Conservation (phyloP, 2,329 filamentous ascomycete genomes). For the Apiospora aurea region DNA sequence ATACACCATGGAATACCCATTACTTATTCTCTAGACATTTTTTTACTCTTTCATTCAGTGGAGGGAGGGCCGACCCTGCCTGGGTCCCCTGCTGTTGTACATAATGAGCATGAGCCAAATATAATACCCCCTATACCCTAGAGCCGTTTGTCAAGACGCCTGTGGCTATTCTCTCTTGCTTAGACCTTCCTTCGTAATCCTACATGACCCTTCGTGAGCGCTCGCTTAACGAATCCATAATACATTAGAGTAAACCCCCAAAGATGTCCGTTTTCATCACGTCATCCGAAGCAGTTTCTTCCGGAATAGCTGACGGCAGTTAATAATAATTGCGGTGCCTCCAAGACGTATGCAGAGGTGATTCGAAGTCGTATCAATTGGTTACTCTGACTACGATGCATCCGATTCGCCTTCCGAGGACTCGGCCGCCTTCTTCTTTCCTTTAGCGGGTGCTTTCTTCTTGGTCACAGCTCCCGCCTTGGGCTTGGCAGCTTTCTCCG, state of each 20-base stretch:
- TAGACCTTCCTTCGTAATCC: background rate
- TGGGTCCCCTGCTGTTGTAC: slow-evolving; percentile 13
- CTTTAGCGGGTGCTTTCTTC: slow-evolving; percentile 31
- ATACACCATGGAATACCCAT: slow-evolving; percentile 5
- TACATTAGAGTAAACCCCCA: background rate
- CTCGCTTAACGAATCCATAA: background rate
- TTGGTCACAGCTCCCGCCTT: slow-evolving; percentile 25
- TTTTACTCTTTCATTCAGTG: background rate
- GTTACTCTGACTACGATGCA: slow-evolving; percentile 31
- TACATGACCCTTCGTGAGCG: background rate
- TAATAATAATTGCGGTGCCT: no score
- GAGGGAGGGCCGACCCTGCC: background rate
- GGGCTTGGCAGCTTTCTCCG: slow-evolving; percentile 29
- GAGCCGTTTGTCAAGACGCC: no score
- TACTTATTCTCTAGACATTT: background rate
- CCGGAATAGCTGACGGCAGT: background rate
- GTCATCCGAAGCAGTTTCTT: background rate
- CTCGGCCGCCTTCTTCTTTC: slow-evolving; percentile 37
- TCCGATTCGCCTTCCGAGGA: slow-evolving; percentile 40
- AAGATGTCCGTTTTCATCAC: background rate
- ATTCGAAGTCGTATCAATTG: background rate
- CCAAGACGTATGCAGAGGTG: background rate
- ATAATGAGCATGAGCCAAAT: slow-evolving; percentile 26
- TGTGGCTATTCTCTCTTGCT: background rate
- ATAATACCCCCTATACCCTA: background rate